A percentile compares a stretch with the other conserved stretches of the same genome.
These are phyloP conservation scores for Zygosaccharomyces kombuchaensis DNA, from an alignment of 805 yeast genomes.

Conservation along the genomic window DNA sequence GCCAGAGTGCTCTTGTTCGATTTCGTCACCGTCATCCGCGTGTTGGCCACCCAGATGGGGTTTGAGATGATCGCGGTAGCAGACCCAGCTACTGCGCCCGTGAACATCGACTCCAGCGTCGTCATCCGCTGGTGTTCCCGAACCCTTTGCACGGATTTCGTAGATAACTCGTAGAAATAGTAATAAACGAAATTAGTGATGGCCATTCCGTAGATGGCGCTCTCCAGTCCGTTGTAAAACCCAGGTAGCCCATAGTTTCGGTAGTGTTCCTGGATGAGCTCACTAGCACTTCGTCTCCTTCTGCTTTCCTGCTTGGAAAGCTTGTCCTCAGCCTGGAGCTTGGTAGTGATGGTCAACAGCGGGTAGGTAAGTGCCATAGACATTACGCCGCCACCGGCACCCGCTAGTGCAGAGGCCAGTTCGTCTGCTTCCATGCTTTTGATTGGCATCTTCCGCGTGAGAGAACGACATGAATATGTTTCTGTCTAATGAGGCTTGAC, in stretches of 20 bases:
- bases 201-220: conserved; percentile 82
- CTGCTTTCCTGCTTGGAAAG: conserved; percentile 21
- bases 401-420: conserved; percentile 86
- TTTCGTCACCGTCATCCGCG: conserved; percentile 68
- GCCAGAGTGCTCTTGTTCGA: conserved; percentile 45
- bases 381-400: conserved; percentile 89
- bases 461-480: no score
- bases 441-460: no score
- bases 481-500: no score
- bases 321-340: conserved; percentile 57
- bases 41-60: conserved; percentile 94
- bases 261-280: conserved; percentile 46
- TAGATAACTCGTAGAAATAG: conserved; percentile 78
- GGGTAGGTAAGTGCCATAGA: conserved; percentile 89
- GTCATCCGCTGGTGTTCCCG: conserved; percentile 39
- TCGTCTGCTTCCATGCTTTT: conserved; percentile 17
- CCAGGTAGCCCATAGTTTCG: conserved; percentile 61
- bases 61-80: conserved; percentile 77
- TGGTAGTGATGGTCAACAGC: conserved; percentile 76
- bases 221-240: conserved; percentile 79
- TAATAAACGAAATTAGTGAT: conserved; percentile 85
- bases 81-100: conserved; percentile 85
- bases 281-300: conserved; percentile 24
- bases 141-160: conserved; percentile 39
- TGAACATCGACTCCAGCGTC: conserved; percentile 62